phyloP scores from a whole-genome alignment of 768 basidiomycete species.

The Naganishia vaughanmartiniae region DNA sequence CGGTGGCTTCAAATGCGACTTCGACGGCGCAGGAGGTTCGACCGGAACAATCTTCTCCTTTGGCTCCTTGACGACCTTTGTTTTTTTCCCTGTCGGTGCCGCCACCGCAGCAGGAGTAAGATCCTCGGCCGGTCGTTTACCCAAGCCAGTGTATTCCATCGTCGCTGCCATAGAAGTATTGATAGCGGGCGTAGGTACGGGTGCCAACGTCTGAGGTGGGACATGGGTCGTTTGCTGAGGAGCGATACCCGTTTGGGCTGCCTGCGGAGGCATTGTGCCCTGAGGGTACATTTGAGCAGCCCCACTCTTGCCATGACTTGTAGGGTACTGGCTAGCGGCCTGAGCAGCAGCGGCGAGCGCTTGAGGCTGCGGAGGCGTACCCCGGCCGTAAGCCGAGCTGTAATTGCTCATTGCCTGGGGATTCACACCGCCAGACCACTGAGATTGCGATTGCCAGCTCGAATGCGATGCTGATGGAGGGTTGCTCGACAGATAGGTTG shows the following conservation, averaged over 20 bases:
- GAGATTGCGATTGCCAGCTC: constrained; percentile 11
- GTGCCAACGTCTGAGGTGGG: constrained; percentile 17
- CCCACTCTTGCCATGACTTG: neutral
- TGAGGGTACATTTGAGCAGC: constrained; percentile 14
- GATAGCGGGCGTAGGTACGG: constrained; percentile 12
- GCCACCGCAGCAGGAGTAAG: constrained; percentile 28
- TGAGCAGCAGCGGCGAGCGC: constrained; percentile 14
- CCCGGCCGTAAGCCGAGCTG: constrained; percentile 11
- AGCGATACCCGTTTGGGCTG: constrained; percentile 14
- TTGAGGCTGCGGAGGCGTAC: constrained; percentile 2
- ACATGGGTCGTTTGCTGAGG: constrained; percentile 18
- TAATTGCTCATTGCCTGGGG: constrained; percentile 15
- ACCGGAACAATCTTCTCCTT: constrained; percentile 25
- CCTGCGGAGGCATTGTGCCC: constrained; percentile 23
- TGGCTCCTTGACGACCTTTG: constrained; percentile 35
- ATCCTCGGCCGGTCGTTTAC: constrained; percentile 40
- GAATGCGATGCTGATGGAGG: constrained; percentile 4
- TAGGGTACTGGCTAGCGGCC: constrained; percentile 15
- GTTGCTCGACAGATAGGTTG: constrained; percentile 2
- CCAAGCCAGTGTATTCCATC: constrained; percentile 37
- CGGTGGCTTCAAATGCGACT: constrained; percentile 77
- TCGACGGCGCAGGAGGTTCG: constrained; percentile 58
- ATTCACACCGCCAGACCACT: constrained; percentile 19
- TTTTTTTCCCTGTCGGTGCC: constrained; percentile 35
- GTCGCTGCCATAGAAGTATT: constrained; percentile 19